Base-by-base conservation (phyloP, 805 yeast species). In the Barnettozyma populi region DNA sequence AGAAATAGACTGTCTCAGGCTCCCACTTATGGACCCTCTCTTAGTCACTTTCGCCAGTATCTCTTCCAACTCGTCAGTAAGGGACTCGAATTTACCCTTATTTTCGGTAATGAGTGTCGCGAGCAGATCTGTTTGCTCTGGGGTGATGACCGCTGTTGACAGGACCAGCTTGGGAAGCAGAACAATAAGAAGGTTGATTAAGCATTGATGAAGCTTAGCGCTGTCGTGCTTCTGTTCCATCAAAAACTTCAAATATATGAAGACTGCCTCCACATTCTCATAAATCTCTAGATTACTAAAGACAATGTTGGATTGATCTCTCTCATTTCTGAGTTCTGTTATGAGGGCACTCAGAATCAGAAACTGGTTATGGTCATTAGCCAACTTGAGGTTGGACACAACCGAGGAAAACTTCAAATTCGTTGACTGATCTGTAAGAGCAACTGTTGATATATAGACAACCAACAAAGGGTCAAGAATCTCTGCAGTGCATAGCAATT, bases 381-480 rank as follows among this genome's bases (percentile, higher is more conserved):
- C 57, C 8, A 1, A 4, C 10, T 36, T 27, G 14, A 59, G 41
- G n/a, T 41, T 14, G 4, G 45, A 18, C 4, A 59, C 18, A 9
- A 60, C 36, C 2, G 38, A 43, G 2, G 57, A 34, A 14, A 57
- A 48, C 24, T 46, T 52, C 25, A 57, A 20, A 7, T 36, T 27
- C 2, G 52, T 48, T 5, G 53, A 37, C n/a, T 49, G 48, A 16
- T 53, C 50, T 2, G 21, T 16, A 0, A 48, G 27, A 4, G 52
- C 19, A 1, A 42, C 37, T 6, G 36, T 21, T 6, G 52, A 35
- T 7, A 61, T 39, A 40, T 57, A 61, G 21, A 52, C 42, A 14
- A 51, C 51, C 7, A 46, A 36, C 36, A 60, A 39, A n/a, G 65
- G 63, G 34, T 60, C 59, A 11, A 57, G 35, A 1, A 43, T 44